Conservation (phyloP, 495 filamentous ascomycete species). For the Daldinia loculata region DNA sequence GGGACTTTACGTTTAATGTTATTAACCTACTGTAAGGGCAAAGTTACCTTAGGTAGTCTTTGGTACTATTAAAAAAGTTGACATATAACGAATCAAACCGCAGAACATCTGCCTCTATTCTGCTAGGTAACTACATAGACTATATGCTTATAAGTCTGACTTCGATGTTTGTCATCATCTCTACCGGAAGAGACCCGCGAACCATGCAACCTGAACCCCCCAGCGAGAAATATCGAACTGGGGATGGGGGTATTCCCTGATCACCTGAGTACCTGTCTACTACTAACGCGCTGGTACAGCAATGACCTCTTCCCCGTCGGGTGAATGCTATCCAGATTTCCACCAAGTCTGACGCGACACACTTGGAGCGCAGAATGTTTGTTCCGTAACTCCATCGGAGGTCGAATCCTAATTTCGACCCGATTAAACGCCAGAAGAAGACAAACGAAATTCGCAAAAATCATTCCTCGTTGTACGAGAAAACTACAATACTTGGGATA, state of each 20-base stretch:
- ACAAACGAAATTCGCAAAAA: slow-evolving; percentile 20
- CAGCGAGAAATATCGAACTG: slow-evolving; percentile 15
- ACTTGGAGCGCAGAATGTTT: slow-evolving; percentile 3
- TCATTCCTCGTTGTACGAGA: slow-evolving; percentile 22
- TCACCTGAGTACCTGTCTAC: slow-evolving; percentile 9
- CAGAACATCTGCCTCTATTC: slow-evolving; percentile 25
- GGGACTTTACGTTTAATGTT: not conserved
- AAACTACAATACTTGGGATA: slow-evolving; percentile 35
- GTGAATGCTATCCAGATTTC: slow-evolving; percentile 30
- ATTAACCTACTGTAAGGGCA: not conserved
- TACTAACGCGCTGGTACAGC: slow-evolving; percentile 1
- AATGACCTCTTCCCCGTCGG: slow-evolving; percentile 17
- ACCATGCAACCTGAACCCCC: slow-evolving; percentile 16
- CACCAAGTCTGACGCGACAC: slow-evolving; percentile 5
- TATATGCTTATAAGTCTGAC: slow-evolving; percentile 7
- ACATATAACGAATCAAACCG: slow-evolving; percentile 3
- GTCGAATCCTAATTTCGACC: slow-evolving; percentile 29
- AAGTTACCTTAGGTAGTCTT: not conserved
- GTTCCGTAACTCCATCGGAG: slow-evolving; percentile 31
- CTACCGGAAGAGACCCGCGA: slow-evolving; percentile 9
- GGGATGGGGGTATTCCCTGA: slow-evolving; percentile 11
- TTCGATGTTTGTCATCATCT: slow-evolving; percentile 13
- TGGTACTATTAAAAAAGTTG: not conserved
- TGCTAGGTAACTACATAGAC: slow-evolving; percentile 26
- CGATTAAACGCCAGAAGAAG: slow-evolving; percentile 29